These are phyloP conservation scores for Phialophora chinensis DNA, from an alignment of 2,329 filamentous ascomycete genomes.

Conservation along the genomic window DNA sequence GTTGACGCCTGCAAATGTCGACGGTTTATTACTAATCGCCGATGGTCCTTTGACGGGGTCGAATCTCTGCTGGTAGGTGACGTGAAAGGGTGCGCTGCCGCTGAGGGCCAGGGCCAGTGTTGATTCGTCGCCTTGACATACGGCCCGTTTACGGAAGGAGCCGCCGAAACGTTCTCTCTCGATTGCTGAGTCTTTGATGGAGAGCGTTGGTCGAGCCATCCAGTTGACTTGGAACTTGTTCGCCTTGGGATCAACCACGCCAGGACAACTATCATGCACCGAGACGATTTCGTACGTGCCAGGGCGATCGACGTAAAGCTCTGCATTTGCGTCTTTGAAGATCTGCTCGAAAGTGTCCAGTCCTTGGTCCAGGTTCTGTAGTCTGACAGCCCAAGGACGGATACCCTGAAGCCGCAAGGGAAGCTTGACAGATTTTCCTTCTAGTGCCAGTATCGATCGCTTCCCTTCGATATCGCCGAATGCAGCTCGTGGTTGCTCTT, in stretches of 20 bases:
- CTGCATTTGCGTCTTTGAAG: constrained; percentile 69
- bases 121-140: constrained; percentile 95
- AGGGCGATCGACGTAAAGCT: constrained; percentile 67
- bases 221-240: constrained; percentile 80
- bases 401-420: constrained; percentile 86
- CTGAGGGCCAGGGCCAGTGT: constrained; percentile 79
- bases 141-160: constrained; percentile 72
- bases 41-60: constrained; percentile 70
- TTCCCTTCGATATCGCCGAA: constrained; percentile 88
- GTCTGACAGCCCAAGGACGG: constrained; percentile 77
- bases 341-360: constrained; percentile 54
- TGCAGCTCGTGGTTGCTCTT: constrained; percentile 82
- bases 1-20: constrained; percentile 77
- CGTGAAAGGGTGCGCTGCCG: constrained; percentile 81
- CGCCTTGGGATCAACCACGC: constrained; percentile 74
- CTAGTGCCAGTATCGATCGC: constrained; percentile 74
- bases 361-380: constrained; percentile 64
- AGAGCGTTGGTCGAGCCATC: constrained; percentile 79
- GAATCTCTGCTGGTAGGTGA: constrained; percentile 80
- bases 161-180: constrained; percentile 60
- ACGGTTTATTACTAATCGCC: constrained; percentile 67
- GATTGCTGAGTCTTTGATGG: constrained; percentile 68
- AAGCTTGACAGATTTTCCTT: constrained; percentile 73
- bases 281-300: constrained; percentile 82
- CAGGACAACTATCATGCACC: constrained; percentile 83